Base-by-base conservation (phyloP, 345 rosid genomes). In the Capsella bursapastoris region DNA sequence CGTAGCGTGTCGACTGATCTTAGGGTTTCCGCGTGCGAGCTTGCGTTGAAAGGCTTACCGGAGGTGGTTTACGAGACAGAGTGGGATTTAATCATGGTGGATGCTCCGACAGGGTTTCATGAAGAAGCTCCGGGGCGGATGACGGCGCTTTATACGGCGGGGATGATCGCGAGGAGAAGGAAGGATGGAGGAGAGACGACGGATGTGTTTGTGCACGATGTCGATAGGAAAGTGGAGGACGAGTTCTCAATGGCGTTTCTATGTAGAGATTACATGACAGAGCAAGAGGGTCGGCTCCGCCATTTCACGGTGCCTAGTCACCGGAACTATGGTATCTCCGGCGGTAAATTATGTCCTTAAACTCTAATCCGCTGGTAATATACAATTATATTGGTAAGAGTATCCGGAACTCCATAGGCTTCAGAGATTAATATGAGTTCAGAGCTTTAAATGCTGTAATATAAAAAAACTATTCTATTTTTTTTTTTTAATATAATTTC, bases 11-110 rank as follows among this genome's bases (percentile, higher is more conserved):
- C 76, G 0, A 66, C 75, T 0, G 95, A 91, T 71, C 95, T 93
- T 1, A 82, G 92, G 28, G 53, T 49, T 50, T 89, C 98, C 0
- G 34, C 76, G 67, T 94, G 98, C 38, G 78, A 51, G 22, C 87
- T 94, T 10, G 87, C 93, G 6, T 69, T 88, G 34, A 88, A 85
- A 68, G 85, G 84, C 6, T 85, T 91, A 65, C 98, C 98, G 0
- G 71, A 66, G 4, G 89, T 86, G 22, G 82, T 91, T 3, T 91
- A 91, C 60, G 89, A 87, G 7, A 28, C 49, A 6, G 90, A 84
- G 43, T 94, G 98, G 98, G 96, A 94, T 81, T 35, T 94, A 83
- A 94, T 91, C 37, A 94, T 94, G 96, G 95, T 91, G 61, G 97
- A 94, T 57, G 96, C 98, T 13, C 97, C 98, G 0, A 94, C 98